These are phyloP conservation scores for Cladosporium velox DNA, from an alignment of 2,329 filamentous ascomycete genomes.

Conservation along the genomic window DNA sequence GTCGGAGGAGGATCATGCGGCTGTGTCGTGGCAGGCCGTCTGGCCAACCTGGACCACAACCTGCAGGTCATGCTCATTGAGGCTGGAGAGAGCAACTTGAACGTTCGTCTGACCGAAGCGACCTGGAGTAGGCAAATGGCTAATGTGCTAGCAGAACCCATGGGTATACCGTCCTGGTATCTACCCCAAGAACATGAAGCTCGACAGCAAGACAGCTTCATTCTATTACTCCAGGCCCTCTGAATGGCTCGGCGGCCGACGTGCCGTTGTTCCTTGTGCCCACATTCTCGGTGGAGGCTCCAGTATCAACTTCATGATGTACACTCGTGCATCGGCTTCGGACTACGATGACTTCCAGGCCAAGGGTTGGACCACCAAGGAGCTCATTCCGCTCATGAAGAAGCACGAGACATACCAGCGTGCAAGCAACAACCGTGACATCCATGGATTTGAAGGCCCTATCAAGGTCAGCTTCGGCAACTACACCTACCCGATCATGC, in stretches of 20 bases:
- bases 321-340: constrained; percentile 25
- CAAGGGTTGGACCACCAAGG: constrained; percentile 27
- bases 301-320: constrained; percentile 41
- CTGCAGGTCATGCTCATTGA: constrained; percentile 57
- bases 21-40: constrained; percentile 52
- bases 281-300: constrained; percentile 62
- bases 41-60: constrained; percentile 53
- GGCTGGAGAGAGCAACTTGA: constrained; percentile 58
- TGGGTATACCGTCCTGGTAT: constrained; percentile 66
- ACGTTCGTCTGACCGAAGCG: constrained; percentile 55
- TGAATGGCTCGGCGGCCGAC: constrained; percentile 45
- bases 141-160: constrained; percentile 59
- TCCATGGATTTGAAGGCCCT: constrained; percentile 28
- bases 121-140: neutral
- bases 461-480: constrained; percentile 25
- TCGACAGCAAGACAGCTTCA: constrained; percentile 50
- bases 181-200: constrained; percentile 50
- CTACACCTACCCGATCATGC: constrained; percentile 35
- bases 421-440: constrained; percentile 22
- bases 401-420: constrained; percentile 43
- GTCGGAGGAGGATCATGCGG: constrained; percentile 61
- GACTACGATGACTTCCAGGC: constrained; percentile 31
- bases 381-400: constrained; percentile 28
- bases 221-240: constrained; percentile 53
- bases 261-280: constrained; percentile 43